Conservation (phyloP, 345 rosid genomes). For the Cochlearia excelsa region DNA sequence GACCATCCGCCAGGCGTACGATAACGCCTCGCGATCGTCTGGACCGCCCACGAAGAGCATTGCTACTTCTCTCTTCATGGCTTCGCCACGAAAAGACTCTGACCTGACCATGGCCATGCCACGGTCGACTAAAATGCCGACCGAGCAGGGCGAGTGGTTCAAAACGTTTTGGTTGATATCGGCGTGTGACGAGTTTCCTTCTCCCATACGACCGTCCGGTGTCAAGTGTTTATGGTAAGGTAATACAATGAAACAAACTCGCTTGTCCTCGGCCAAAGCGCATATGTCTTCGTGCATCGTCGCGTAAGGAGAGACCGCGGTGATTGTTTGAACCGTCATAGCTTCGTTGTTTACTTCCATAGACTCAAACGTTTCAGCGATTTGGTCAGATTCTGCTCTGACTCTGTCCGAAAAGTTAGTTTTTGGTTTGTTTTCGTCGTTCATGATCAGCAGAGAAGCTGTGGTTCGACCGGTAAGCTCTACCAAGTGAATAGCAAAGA, state of each 20-base stretch:
- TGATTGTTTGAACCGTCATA: slow-evolving; percentile 41
- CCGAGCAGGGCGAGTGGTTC: slow-evolving; percentile 51
- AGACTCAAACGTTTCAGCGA: slow-evolving; percentile 38
- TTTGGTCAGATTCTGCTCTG: slow-evolving; percentile 39
- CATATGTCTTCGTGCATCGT: slow-evolving; percentile 67
- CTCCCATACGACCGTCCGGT: slow-evolving; percentile 39
- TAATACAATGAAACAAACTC: slow-evolving; percentile 43
- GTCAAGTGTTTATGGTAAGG: slow-evolving; percentile 49
- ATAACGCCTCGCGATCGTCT: slow-evolving; percentile 69
- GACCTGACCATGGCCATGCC: slow-evolving; percentile 37
- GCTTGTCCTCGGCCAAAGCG: slow-evolving; percentile 59
- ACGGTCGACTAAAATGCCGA: slow-evolving; percentile 53
- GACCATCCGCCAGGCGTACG: slow-evolving; percentile 61
- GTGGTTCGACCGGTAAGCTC: slow-evolving; percentile 50
- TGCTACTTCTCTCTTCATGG: slow-evolving; percentile 17
- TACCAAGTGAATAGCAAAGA: slow-evolving; percentile 52
- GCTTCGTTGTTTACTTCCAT: slow-evolving; percentile 28
- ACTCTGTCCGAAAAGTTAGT: slow-evolving; percentile 24
- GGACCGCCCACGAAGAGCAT: slow-evolving; percentile 57
- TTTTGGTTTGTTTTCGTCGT: slow-evolving; percentile 34
- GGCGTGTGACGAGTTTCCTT: slow-evolving; percentile 33
- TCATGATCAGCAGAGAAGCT: slow-evolving; percentile 55
- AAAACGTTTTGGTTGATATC: slow-evolving; percentile 50
- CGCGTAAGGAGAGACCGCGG: slow-evolving; percentile 51
- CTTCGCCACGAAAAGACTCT: slow-evolving; percentile 15